These are phyloP conservation scores for Davidsoniella australis DNA, from an alignment of 2,329 filamentous ascomycete genomes.

Conservation along the genomic window DNA sequence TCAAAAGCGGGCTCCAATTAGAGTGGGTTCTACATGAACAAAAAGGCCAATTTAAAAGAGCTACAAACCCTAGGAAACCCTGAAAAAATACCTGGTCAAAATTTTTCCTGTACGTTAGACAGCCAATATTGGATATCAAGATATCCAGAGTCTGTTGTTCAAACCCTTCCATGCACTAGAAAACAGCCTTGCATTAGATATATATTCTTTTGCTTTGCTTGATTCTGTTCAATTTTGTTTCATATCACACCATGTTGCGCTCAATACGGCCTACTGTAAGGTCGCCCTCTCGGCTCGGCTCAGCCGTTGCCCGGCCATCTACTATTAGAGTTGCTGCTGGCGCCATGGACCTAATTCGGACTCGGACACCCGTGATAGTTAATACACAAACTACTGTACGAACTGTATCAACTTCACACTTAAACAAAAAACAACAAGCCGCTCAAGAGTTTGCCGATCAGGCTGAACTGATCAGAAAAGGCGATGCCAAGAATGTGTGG, in stretches of 20 bases:
- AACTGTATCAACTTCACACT: conserved; percentile 24
- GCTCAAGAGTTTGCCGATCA: conserved; percentile 30
- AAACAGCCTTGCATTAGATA: no score
- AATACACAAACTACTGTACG: conserved; percentile 16
- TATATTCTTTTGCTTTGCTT: background rate
- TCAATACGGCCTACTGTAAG: conserved; percentile 6
- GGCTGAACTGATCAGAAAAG: conserved; percentile 30
- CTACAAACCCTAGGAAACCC: background rate
- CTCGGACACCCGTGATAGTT: background rate
- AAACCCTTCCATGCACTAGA: no score
- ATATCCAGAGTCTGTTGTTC: no score
- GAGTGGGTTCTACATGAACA: no score
- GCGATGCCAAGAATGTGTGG: conserved; percentile 37
- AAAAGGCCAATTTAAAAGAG: background rate
- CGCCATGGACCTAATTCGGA: background rate
- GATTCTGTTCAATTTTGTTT: background rate
- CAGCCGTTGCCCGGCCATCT: background rate
- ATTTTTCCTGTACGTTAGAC: no score
- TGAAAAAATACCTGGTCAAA: no score
- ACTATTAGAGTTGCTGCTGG: background rate
- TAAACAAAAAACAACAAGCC: conserved; percentile 27
- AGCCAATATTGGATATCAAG: no score
- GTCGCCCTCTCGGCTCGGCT: conserved; percentile 1
- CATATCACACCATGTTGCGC: conserved; percentile 5
- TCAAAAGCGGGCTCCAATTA: no score